Evolutionary conservation across 2,329 filamentous ascomycete genomes (phyloP).

Genomic region (Aspergillus felis): DNA sequence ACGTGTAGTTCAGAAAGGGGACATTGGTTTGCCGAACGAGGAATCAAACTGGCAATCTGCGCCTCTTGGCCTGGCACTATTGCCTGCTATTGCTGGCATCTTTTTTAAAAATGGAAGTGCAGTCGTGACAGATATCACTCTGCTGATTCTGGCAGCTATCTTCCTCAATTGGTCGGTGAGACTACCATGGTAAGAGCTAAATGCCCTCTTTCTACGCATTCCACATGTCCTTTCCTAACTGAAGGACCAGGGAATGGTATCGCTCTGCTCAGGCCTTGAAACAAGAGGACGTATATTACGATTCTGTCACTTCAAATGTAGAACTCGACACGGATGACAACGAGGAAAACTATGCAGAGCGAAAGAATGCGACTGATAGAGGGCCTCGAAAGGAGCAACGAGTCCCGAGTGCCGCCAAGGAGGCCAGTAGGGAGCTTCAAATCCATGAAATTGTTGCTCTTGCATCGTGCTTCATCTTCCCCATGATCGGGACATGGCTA

Average conservation of each 20-base stretch:
- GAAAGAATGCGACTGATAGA: slow-evolving; percentile 2
- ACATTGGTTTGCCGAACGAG: slow-evolving; percentile 43
- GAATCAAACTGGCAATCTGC: slow-evolving; percentile 71
- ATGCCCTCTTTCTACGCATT: slow-evolving; percentile 5
- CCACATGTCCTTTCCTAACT: slow-evolving; percentile 4
- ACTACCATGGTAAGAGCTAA: slow-evolving; percentile 68
- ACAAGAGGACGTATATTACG: slow-evolving; percentile 35
- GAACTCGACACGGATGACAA: slow-evolving; percentile 28
- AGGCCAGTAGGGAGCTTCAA: slow-evolving; percentile 62
- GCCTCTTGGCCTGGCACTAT: slow-evolving; percentile 76
- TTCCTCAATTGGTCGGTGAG: slow-evolving; percentile 92
- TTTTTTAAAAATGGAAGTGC: slow-evolving; percentile 80
- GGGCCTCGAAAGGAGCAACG: slow-evolving; percentile 2
- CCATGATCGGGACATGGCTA: slow-evolving; percentile 74
- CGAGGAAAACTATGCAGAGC: slow-evolving; percentile 6
- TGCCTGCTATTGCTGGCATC: slow-evolving; percentile 80
- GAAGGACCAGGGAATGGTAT: slow-evolving; percentile 63
- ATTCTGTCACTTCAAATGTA: slow-evolving; percentile 15
- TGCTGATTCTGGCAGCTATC: slow-evolving; percentile 73
- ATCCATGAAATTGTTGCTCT: slow-evolving; percentile 72
- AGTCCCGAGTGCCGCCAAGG: slow-evolving; percentile 21
- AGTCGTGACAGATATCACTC: slow-evolving; percentile 78
- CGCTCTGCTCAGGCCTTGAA: slow-evolving; percentile 63
- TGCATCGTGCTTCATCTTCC: slow-evolving; percentile 72
- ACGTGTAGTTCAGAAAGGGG: slow-evolving; percentile 42